Conservation (phyloP, 2,329 filamentous ascomycete species). For the Fusarium sp. region DNA sequence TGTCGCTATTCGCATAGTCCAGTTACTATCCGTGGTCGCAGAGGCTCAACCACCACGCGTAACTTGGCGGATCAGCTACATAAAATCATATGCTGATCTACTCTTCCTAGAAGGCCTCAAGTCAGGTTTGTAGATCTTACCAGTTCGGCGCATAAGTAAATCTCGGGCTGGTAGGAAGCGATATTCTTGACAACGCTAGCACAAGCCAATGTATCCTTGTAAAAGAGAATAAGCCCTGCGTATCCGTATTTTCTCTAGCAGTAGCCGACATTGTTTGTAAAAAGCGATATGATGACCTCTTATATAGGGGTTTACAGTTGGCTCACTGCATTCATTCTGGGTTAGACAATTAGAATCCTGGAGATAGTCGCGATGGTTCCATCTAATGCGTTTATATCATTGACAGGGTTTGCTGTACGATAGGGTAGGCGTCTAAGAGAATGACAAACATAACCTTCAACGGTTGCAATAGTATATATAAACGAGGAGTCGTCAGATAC, state of each 20-base stretch:
- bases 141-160: neutral
- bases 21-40: neutral
- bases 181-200: neutral
- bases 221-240: neutral
- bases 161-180: neutral
- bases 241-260: neutral
- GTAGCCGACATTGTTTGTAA: neutral
- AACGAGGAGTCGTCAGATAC: neutral
- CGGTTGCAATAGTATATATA: neutral
- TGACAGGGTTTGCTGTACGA: neutral
- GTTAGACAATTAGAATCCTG: neutral
- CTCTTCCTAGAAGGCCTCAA: neutral
- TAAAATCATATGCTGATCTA: neutral
- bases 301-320: neutral
- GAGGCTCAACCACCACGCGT: neutral
- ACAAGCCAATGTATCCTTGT: neutral
- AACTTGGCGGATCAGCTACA: neutral
- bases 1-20: neutral
- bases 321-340: neutral
- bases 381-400: neutral
- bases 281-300: neutral
- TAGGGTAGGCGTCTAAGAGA: neutral
- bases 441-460: neutral
- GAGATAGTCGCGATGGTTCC: neutral
- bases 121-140: neutral